Conservation (phyloP, 306 rosid genomes). For the Quercus agrifolia region DNA sequence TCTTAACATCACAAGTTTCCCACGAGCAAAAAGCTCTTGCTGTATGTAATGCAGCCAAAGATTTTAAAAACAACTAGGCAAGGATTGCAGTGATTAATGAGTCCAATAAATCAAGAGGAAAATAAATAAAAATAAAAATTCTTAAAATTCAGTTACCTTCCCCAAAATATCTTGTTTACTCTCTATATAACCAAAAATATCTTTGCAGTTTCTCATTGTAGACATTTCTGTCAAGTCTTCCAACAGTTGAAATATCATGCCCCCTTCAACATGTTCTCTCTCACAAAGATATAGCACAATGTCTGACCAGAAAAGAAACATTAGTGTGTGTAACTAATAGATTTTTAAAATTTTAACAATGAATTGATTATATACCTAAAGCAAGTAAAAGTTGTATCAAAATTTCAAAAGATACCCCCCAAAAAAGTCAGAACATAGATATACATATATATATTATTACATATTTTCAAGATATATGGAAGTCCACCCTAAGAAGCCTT, state of each 20-base stretch:
- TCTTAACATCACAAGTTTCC: constrained; percentile 96
- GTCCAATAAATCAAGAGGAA: constrained; percentile 10
- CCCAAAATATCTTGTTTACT: constrained; percentile 92
- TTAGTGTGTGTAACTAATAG: background rate
- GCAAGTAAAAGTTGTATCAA: background rate
- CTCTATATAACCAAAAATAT: constrained; percentile 92
- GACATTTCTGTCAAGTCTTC: constrained; percentile 99
- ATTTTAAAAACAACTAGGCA: constrained; percentile 6
- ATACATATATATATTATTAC: background rate
- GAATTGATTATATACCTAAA: background rate
- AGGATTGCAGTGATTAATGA: constrained; percentile 5
- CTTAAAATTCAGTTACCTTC: constrained; percentile 48
- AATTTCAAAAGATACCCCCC: background rate
- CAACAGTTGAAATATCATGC: constrained; percentile 94
- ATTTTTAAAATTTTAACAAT: background rate
- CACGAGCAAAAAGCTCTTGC: constrained; percentile 98
- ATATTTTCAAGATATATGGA: background rate
- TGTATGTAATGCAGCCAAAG: constrained; percentile 38
- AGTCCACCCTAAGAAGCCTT: background rate
- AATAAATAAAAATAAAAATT: background rate
- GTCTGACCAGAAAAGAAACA: constrained; percentile 48
- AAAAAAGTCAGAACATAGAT: background rate
- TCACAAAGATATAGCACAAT: constrained; percentile 92
- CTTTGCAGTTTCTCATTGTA: constrained; percentile 97
- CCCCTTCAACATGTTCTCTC: constrained; percentile 94